These are phyloP conservation scores for Niveomyces coronatus DNA, from an alignment of 2,329 filamentous ascomycete genomes.

Conservation along the genomic window DNA sequence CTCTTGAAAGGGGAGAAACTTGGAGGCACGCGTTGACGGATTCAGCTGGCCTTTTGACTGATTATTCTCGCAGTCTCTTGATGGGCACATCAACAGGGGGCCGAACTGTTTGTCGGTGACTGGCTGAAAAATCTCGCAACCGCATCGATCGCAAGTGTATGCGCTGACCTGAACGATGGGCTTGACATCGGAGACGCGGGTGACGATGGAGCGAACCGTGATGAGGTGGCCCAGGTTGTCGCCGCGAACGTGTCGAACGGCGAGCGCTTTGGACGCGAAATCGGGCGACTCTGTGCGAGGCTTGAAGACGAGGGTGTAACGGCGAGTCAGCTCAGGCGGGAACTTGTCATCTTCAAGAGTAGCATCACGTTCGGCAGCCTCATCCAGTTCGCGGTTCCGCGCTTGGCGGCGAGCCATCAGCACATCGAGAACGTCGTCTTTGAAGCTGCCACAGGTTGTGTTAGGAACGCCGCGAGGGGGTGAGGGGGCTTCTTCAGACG, in stretches of 20 bases:
- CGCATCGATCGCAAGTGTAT: constrained; percentile 94
- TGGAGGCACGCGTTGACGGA: constrained; percentile 89
- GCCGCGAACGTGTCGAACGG: constrained; percentile 87
- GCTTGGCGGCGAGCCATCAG: constrained; percentile 86
- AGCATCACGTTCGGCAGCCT: constrained; percentile 57
- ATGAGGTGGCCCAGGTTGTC: constrained; percentile 91
- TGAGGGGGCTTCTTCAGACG: not conserved
- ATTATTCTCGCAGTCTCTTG: constrained; percentile 79
- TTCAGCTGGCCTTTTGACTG: constrained; percentile 90
- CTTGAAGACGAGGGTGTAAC: constrained; percentile 96
- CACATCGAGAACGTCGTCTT: constrained; percentile 93
- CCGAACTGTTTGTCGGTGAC: constrained; percentile 84
- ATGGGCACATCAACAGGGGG: constrained; percentile 78
- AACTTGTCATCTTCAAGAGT: constrained; percentile 66
- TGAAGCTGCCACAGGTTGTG: constrained; percentile 56
- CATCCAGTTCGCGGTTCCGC: constrained; percentile 67
- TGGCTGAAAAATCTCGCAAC: constrained; percentile 95
- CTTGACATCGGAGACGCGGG: constrained; percentile 94
- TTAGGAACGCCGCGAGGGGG: constrained; percentile 4
- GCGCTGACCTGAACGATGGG: constrained; percentile 95
- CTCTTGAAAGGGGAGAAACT: constrained; percentile 96
- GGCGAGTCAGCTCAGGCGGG: constrained; percentile 79
- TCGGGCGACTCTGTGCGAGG: constrained; percentile 66
- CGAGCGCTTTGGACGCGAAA: constrained; percentile 54
- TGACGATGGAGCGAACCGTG: constrained; percentile 87